A percentile compares a stretch with the other conserved stretches of the same genome.
These are phyloP conservation scores for Phytophthora sansomeana DNA, from an alignment of 352 stramenopile genomes.

Conservation along the genomic window DNA sequence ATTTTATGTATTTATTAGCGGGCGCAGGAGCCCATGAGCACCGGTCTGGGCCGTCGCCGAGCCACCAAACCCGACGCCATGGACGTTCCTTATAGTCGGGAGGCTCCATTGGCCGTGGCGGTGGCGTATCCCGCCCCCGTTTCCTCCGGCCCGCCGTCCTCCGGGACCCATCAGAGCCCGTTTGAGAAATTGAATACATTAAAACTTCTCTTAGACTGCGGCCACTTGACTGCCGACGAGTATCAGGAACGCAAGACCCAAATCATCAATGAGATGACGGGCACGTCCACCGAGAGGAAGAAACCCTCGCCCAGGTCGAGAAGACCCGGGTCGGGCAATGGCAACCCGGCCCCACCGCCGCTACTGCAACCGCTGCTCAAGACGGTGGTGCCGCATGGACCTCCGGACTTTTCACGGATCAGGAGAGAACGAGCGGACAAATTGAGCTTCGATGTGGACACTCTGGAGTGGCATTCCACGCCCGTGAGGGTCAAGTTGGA, in stretches of 20 bases:
- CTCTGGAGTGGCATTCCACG: conserved; percentile 79
- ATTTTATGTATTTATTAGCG: conserved; percentile 6
- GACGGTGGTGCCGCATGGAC: conserved; percentile 78
- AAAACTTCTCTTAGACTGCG: conserved; percentile 81
- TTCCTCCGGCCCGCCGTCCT: not conserved
- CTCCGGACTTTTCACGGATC: conserved; percentile 71
- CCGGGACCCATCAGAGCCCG: conserved; percentile 42
- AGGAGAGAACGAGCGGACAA: conserved; percentile 77
- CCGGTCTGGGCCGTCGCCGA: conserved; percentile 19
- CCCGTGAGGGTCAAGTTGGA: conserved; percentile 74
- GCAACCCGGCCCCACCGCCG: conserved; percentile 5
- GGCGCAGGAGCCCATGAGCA: conserved; percentile 17
- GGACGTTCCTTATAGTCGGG: conserved; percentile 18
- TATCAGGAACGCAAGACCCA: conserved; percentile 87
- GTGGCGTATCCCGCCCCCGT: conserved; percentile 30
- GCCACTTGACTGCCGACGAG: conserved; percentile 79
- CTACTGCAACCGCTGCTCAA: conserved; percentile 80
- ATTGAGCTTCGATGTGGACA: conserved; percentile 86
- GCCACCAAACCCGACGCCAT: conserved; percentile 25
- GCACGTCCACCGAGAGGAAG: conserved; percentile 74
- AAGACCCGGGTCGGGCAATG: not conserved
- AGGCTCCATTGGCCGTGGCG: conserved; percentile 31
- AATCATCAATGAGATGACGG: conserved; percentile 91
- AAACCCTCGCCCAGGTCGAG: conserved; percentile 45
- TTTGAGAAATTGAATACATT: conserved; percentile 91